These are phyloP conservation scores for Pleurotus djamor DNA, from an alignment of 768 basidiomycete species.

Conservation along the genomic window DNA sequence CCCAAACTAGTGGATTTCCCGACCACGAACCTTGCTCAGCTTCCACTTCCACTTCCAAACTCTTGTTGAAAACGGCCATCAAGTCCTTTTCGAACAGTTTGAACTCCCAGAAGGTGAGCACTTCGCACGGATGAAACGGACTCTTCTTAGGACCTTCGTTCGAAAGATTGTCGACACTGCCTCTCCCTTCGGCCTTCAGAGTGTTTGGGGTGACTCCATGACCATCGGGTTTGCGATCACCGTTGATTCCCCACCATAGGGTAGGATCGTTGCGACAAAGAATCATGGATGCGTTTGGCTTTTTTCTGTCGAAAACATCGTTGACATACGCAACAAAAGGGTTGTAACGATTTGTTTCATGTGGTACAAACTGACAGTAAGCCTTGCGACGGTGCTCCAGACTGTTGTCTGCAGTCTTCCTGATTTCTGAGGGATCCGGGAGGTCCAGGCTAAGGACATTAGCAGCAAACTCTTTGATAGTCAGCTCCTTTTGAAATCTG, in stretches of 20 bases:
- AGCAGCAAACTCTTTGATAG: conserved; percentile 1
- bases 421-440: background rate
- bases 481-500: background rate
- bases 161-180: background rate
- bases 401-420: background rate
- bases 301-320: background rate
- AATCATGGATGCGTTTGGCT: background rate
- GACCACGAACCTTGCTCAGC: no score
- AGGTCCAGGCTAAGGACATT: background rate
- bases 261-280: conserved; percentile 7
- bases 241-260: background rate
- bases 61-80: background rate
- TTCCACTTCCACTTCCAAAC: background rate
- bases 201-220: background rate
- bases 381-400: background rate
- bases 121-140: conserved; percentile 1
- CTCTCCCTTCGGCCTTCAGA: background rate
- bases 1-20: no score
- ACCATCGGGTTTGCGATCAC: conserved; percentile 4
- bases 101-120: conserved; percentile 4
- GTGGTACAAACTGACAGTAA: background rate
- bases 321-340: background rate
- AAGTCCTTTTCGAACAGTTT: conserved; percentile 1
- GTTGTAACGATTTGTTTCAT: background rate
- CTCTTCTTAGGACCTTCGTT: background rate